phyloP scores from a whole-genome alignment of 2,329 filamentous ascomycete genomes.

The Diplodia intermedia region DNA sequence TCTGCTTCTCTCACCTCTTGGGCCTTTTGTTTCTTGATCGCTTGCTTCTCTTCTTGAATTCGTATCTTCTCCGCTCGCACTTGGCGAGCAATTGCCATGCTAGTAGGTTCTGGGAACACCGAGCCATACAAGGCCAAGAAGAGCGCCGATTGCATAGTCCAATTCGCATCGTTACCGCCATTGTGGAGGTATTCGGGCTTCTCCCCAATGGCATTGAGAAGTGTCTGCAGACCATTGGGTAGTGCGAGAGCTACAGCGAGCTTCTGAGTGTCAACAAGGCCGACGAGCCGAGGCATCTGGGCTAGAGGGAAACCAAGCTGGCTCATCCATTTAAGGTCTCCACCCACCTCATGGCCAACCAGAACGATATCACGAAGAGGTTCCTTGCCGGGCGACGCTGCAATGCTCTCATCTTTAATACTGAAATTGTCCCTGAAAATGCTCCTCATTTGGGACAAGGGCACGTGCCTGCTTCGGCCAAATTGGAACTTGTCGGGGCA shows the following conservation, averaged over 20 bases:
- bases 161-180: conserved; percentile 83
- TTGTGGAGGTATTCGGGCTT: conserved; percentile 75
- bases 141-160: conserved; percentile 77
- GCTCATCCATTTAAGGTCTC: conserved; percentile 74
- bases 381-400: conserved; percentile 35
- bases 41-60: too few species aligned
- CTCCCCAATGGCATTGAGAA: conserved; percentile 71
- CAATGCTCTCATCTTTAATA: conserved; percentile 33
- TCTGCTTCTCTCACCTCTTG: background rate
- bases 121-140: conserved; percentile 26
- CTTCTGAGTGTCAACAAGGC: conserved; percentile 44
- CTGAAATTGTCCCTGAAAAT: conserved; percentile 6
- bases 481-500: conserved; percentile 79
- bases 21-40: background rate
- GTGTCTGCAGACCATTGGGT: conserved; percentile 61
- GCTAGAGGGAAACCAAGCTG: conserved; percentile 61
- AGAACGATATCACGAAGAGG: conserved; percentile 62
- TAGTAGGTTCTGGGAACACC: background rate
- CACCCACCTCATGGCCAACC: conserved; percentile 74
- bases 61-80: background rate
- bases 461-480: conserved; percentile 65
- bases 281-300: conserved; percentile 63
- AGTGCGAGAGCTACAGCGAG: conserved; percentile 15
- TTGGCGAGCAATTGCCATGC: background rate
- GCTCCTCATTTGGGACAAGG: conserved; percentile 38